Percentiles rank a stretch among this genome's conserved stretches.
Conservation (phyloP, 495 filamentous ascomycete genomes). For the Achaetomiella virescens region DNA sequence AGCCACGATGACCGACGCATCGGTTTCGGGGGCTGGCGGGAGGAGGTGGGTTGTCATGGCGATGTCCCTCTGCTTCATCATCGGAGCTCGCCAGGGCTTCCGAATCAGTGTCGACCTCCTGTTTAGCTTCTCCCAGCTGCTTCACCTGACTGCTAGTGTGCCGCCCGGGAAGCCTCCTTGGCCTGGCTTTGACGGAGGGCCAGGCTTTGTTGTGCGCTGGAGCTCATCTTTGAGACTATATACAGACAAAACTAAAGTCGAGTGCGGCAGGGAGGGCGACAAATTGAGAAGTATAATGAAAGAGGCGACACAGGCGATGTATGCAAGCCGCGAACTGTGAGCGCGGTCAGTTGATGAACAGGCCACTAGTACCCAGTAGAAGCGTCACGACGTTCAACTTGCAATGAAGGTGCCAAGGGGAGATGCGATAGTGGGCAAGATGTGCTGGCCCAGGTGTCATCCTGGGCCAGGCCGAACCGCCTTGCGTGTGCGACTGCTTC, state of each 20-base stretch:
- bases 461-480: too few species aligned
- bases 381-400: too few species aligned
- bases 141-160: constrained; percentile 51
- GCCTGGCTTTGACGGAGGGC: constrained; percentile 34
- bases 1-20: constrained; percentile 55
- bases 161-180: constrained; percentile 32
- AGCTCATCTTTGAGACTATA: constrained; percentile 32
- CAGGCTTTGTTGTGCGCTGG: constrained; percentile 36
- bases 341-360: too few species aligned
- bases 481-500: neutral
- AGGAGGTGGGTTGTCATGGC: constrained; percentile 41
- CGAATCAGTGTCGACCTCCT: constrained; percentile 82
- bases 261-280: too few species aligned
- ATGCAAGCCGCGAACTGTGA: too few species aligned
- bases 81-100: constrained; percentile 90
- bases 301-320: too few species aligned
- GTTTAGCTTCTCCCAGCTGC: constrained; percentile 66
- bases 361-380: too few species aligned
- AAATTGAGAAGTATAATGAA: constrained; percentile 4
- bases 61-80: constrained; percentile 65
- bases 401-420: too few species aligned
- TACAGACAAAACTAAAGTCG: too few species aligned
- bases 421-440: neutral
- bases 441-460: neutral
- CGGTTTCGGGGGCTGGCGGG: constrained; percentile 44